Evolutionary conservation across 1,284 basidiomycete species (phyloP), one percentile per base, ranked within the genome.

Genomic region (Ganoderma lucidum): DNA sequence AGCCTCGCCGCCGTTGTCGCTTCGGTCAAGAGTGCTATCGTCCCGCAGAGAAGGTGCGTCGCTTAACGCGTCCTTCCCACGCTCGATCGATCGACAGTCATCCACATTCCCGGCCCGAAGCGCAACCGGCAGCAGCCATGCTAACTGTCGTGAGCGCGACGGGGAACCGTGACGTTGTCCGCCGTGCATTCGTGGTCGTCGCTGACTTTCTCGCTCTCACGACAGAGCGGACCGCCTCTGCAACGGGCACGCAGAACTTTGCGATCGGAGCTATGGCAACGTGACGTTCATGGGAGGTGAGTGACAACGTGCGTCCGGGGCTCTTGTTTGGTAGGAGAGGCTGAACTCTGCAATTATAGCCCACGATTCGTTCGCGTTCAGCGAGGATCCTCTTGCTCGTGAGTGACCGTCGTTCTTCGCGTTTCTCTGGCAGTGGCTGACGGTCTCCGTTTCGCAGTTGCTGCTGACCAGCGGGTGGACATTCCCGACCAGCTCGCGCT

Each of bases 281-380:
- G 81, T 86, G 32, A 92, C 91, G 0, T 90, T 87, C 75, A 75
- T 93, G 32, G 91, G 91, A 59, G 71, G 79, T 78, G 63, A 45
- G 72, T 70, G 59, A 61, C 63, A 62, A 35, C 59, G 39, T 37
- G 45, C 17, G 32, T 45, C 35, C 35, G 35, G n/a, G 12, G 32
- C 17, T 37, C 19, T 6, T 37, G 14, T 41, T n/a, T 9, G 42
- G 5, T 5, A 6, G 42, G 28, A 45, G 66, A 44, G 42, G 62
- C 63, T 68, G 58, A 70, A 60, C 32, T 63, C 41, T 65, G 39
- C 32, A n/a, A 42, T 30, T 41, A 80, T 37, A 80, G 86, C 92
- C 6, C 92, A 94, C 78, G 87, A 94, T 79, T 90, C 88, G 9
- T 93, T 88, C 74, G 88, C 88, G 2, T 88, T 88, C 73, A 86